Percentiles rank a stretch among this genome's conserved stretches.
phyloP scores from a whole-genome alignment of 306 rosid genomes.

The Vigna trinervia region DNA sequence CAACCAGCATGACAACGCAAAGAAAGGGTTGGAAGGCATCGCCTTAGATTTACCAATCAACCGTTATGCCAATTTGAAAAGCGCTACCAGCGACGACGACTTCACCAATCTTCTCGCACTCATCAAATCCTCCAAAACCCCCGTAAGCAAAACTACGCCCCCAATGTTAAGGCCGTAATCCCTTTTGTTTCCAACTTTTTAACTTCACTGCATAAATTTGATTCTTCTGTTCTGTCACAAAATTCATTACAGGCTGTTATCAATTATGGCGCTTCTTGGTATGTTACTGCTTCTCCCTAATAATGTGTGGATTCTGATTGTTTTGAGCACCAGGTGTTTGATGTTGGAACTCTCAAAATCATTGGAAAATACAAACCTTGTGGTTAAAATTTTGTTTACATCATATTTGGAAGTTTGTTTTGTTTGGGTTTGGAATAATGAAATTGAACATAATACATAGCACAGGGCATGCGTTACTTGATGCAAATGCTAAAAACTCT shows the following conservation, averaged over 20 bases:
- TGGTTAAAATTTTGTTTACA: constrained; percentile 3
- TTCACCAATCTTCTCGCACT: constrained; percentile 60
- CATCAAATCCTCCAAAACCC: constrained; percentile 83
- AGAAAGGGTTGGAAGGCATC: constrained; percentile 59
- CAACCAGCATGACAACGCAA: constrained; percentile 36
- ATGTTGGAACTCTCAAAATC: constrained; percentile 40
- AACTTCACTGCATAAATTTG: neutral
- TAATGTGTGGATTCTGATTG: neutral
- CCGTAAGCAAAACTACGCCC: constrained; percentile 48
- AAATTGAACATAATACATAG: neutral
- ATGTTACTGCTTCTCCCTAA: constrained; percentile 28
- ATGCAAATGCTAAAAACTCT: no score
- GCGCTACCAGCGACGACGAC: constrained; percentile 66
- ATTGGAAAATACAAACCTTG: neutral
- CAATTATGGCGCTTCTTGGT: constrained; percentile 95
- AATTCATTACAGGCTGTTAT: constrained; percentile 75
- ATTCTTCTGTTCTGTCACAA: neutral
- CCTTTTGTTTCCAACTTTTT: no score
- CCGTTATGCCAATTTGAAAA: constrained; percentile 63
- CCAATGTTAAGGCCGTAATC: neutral
- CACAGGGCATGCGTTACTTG: neutral
- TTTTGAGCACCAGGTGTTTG: constrained; percentile 1
- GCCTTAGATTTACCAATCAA: constrained; percentile 53
- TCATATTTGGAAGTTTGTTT: constrained; percentile 3
- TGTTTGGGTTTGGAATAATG: constrained; percentile 13